Evolutionary conservation across 2,329 filamentous ascomycete species (phyloP), one percentile per base, ranked within the genome.

Genomic region (Verticillium tricorpus): DNA sequence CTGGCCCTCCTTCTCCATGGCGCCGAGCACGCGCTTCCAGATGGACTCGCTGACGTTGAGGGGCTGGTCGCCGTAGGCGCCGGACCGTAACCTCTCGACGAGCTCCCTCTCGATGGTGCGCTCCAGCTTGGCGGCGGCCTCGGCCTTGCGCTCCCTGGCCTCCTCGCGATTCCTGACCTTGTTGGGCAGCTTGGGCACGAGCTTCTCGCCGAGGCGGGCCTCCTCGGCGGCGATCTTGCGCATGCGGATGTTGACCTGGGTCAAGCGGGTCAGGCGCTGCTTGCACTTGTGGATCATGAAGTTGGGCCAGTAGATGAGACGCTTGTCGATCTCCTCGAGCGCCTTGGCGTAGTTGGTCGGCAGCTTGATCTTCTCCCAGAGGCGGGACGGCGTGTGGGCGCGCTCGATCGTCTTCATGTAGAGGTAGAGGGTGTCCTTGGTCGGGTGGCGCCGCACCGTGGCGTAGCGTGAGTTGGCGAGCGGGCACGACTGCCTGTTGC

Each of bases 401-500:
- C 95, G 91, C 80, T 97, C 93, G 68, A 93, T 86, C 5, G 92
- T 95, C 81, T 97, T 98, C 84, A 97, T 96, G 83, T 96, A 98
- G 62, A 98, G 88, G 79, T 97, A 98, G 65, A 98, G 84, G 9
- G 87, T 87, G 65, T 91, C 90, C 60, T 91, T 93, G 64, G 76
- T 88, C 80, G 93, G 89, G 71, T 96, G 88, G 60, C 91, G 86
- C 67, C 94, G 90, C 64, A 98, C 88, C 9, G 94, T 98, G 64
- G 94, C 94, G 82, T 98, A 97, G 64, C 93, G 87, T 45, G 89
- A 91, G 80, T 97, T 97, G 68, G 93, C 92, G 62, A 97, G 86
- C 2, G 93, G 93, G 74, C 93, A 97, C 60, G 91, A 92, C 76
- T 97, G 92, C 62, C 92, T 85, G 73, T 91, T 93, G 79, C 91